Percentiles rank a stretch among this genome's conserved stretches.
These are phyloP conservation scores for Hypoxylon sp. DNA, from an alignment of 2,329 filamentous ascomycete genomes.

Conservation along the genomic window DNA sequence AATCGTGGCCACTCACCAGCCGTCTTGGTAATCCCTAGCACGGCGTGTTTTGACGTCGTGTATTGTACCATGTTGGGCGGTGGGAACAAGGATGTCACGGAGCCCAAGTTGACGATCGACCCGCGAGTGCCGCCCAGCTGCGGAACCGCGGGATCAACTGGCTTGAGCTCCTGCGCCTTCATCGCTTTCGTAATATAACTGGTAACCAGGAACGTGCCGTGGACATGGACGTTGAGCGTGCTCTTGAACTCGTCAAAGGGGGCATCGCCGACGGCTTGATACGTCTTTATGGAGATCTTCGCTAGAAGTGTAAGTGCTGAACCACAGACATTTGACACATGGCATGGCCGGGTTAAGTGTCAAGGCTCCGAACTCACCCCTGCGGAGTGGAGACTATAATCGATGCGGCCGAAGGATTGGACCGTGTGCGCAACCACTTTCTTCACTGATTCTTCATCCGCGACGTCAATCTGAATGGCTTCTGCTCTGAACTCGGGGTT, in stretches of 20 bases:
- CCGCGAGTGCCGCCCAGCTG: constrained; percentile 24
- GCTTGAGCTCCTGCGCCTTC: constrained; percentile 26
- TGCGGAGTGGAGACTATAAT: constrained; percentile 34
- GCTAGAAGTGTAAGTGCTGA: neutral
- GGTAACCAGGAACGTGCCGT: constrained; percentile 31
- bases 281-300: neutral
- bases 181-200: constrained; percentile 14
- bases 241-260: constrained; percentile 17
- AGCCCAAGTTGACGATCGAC: constrained; percentile 26
- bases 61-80: constrained; percentile 15
- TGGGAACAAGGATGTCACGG: constrained; percentile 2
- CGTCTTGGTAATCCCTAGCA: constrained; percentile 20
- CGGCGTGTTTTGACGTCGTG: constrained; percentile 21
- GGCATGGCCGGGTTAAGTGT: neutral
- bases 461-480: constrained; percentile 28
- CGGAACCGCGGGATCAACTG: neutral
- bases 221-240: constrained; percentile 16
- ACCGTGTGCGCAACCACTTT: constrained; percentile 17
- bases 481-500: constrained; percentile 26
- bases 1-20: constrained; percentile 15
- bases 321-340: too few relatives aligned
- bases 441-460: constrained; percentile 23
- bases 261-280: neutral
- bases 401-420: constrained; percentile 29
- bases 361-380: constrained; percentile 18